phyloP scores from a whole-genome alignment of 225 moss, liverwort and hornwort genomes.

The Bryoerythrophyllum caledonicum region DNA sequence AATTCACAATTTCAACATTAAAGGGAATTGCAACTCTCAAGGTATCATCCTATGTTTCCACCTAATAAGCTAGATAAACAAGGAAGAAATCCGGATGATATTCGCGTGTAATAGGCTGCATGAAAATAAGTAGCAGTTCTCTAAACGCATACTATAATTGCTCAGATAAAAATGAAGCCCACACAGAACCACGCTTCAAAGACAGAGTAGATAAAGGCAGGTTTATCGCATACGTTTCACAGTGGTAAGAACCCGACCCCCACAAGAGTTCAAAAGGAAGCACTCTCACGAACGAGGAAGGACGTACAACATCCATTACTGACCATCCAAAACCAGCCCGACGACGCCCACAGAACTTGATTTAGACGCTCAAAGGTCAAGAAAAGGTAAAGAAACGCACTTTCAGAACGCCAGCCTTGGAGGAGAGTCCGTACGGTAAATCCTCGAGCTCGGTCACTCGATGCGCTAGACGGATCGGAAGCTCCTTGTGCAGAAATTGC shows the following conservation, averaged over 20 bases:
- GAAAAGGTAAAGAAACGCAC: conserved; percentile 31
- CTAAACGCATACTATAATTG: not conserved
- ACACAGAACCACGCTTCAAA: not conserved
- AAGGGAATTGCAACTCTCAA: not conserved
- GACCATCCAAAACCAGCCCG: not conserved
- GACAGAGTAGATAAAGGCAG: too few species aligned
- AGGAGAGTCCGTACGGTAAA: conserved; percentile 71
- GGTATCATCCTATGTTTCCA: not conserved
- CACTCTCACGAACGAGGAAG: not conserved
- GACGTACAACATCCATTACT: not conserved
- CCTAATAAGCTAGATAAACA: not conserved
- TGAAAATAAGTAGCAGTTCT: not conserved
- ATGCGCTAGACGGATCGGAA: conserved; percentile 82
- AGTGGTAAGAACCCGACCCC: not conserved
- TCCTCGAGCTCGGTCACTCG: conserved; percentile 87
- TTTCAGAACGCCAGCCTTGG: conserved; percentile 77
- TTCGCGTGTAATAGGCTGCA: not conserved
- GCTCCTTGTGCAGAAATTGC: conserved; percentile 87
- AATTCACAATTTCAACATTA: not conserved
- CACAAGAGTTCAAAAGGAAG: not conserved
- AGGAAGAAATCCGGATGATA: not conserved
- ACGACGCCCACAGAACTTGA: too few species aligned
- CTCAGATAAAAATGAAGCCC: conserved; percentile 11
- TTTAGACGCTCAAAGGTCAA: not conserved
- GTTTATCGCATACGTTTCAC: not conserved